Conservation (phyloP, 345 rosid genomes). For the Citrus sinensis region DVS_A1.0 CM039162.1:27861501-27862000, state of each 20-base stretch:
- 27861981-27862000: not conserved
- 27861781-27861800: not conserved
- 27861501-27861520: constrained; percentile 6
- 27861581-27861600: not conserved
- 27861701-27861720: constrained; percentile 94
- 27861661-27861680: constrained; percentile 86
- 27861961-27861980: not conserved
- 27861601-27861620: not conserved
- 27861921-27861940: not conserved
- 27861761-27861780: constrained; percentile 8
- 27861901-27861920: not conserved
- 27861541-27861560: not conserved
- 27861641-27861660: constrained; percentile 49
- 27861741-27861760: constrained; percentile 35
- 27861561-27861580: not conserved
- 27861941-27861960: not conserved
- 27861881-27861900: not conserved
- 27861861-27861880: not conserved
- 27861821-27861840: not conserved
- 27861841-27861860: not conserved
- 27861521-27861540: not conserved
- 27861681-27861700: constrained; percentile 69
- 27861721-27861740: constrained; percentile 94
- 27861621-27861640: not conserved
- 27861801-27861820: not conserved